Conservation (phyloP, 345 rosid genomes). For the Sonneratia caseolaris region DNA sequence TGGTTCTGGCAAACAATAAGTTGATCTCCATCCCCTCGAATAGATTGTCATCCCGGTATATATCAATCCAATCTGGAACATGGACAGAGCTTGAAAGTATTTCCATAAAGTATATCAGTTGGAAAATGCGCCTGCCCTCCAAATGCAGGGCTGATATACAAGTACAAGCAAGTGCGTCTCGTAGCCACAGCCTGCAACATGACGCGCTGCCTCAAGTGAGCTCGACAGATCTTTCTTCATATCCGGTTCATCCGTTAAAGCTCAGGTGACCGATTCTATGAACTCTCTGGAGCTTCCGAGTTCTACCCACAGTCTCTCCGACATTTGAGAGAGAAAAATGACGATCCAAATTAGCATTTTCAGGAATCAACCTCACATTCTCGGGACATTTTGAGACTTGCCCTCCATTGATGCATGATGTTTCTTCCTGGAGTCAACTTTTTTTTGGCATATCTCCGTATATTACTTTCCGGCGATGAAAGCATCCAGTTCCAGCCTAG, state of each 20-base stretch:
- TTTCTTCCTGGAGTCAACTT: not conserved
- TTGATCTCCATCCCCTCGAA: slow-evolving; percentile 39
- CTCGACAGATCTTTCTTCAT: not conserved
- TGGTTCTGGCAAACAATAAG: slow-evolving; percentile 19
- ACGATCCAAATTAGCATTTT: not conserved
- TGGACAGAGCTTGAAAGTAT: too few relatives aligned
- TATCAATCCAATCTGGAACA: too few relatives aligned
- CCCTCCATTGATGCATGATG: not conserved
- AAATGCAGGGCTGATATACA: too few relatives aligned
- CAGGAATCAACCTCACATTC: not conserved
- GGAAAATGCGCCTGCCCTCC: too few relatives aligned
- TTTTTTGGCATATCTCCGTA: slow-evolving; percentile 37
- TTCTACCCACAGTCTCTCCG: slow-evolving; percentile 12
- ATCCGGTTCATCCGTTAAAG: slow-evolving; percentile 31
- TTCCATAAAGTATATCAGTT: too few relatives aligned
- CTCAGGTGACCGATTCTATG: slow-evolving; percentile 21
- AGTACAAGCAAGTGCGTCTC: too few relatives aligned
- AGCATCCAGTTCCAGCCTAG: slow-evolving; percentile 50
- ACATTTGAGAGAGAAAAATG: not conserved
- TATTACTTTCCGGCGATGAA: slow-evolving; percentile 51
- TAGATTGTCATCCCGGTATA: slow-evolving; percentile 19
- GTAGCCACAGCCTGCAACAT: slow-evolving; percentile 34
- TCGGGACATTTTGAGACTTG: not conserved
- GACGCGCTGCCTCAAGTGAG: slow-evolving; percentile 24
- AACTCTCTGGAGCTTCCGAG: slow-evolving; percentile 47